Evolutionary conservation across 2,329 filamentous ascomycete species (phyloP), one percentile per base, ranked within the genome.

Genomic region (Ophiocordyceps robertsii): DNA sequence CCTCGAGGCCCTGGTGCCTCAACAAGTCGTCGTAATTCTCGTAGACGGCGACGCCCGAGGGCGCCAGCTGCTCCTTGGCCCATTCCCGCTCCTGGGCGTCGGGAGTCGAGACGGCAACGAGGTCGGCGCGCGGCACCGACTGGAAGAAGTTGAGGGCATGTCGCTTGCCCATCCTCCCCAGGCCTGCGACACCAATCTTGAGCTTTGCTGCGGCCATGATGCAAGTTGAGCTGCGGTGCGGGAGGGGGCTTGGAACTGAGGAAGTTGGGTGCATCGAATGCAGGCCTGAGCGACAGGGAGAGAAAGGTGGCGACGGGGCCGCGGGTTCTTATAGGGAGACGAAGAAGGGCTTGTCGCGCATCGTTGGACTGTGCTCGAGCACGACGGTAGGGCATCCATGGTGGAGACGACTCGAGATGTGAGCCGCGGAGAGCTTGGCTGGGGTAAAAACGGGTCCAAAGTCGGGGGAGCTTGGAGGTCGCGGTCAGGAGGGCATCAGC

Each of bases 161-260:
- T n/a, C 68, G 63, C 45, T 66, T 63, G 39, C 69, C 70, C 67
- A 73, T 73, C 48, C 70, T 67, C 29, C 70, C 69, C 39, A 73
- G 66, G 38, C 70, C 69, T 33, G 66, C 66, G 40, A 66, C 65
- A 42, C 60, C 69, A 47, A 72, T 56, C 47, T 65, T 58, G 43
- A 69, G 54, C 47, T 57, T 61, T 39, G 45, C 43, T 19, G 56
- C 47, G 19, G 43, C 17, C 54, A 55, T 49, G 38, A 27, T 43
- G 19, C 27, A n/a, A 29, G 11, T 8, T 6, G 14, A 17, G 4
- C 6, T 17, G 16, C 7, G 10, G 4, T 30, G 27, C 27, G 12
- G 6, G 4, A n/a, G n/a, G n/a, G n/a, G n/a, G n/a, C n/a, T n/a
- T n/a, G n/a, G 17, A 14, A 17, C 10, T 10, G 3, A 12, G 6